phyloP scores from a whole-genome alignment of 2,329 filamentous ascomycete genomes.

The Nigrospora oryzae region DNA sequence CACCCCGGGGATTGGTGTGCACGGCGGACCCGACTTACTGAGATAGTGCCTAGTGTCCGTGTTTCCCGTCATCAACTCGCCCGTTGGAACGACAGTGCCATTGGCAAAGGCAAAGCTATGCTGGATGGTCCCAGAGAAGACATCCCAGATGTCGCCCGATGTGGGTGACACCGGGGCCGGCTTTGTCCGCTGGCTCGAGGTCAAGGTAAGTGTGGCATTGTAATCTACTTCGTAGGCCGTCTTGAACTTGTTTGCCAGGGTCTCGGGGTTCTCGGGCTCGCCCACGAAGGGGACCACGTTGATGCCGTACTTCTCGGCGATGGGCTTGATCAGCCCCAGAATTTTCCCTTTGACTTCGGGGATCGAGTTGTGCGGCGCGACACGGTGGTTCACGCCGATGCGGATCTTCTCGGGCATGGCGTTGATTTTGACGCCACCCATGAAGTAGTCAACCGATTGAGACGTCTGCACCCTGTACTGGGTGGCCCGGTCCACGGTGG shows the following conservation, averaged over 20 bases:
- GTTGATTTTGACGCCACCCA: conserved; percentile 49
- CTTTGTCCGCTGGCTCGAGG: conserved; percentile 20
- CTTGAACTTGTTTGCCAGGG: conserved; percentile 11
- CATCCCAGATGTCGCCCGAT: conserved; percentile 19
- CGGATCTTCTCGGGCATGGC: conserved; percentile 46
- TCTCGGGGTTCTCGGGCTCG: conserved; percentile 19
- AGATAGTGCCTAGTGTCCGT: conserved; percentile 27
- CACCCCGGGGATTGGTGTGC: too few relatives aligned
- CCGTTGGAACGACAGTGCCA: conserved; percentile 24
- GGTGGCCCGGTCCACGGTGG: conserved; percentile 23
- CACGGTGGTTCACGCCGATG: conserved; percentile 46
- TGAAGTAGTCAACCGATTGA: conserved; percentile 45
- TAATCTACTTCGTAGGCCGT: conserved; percentile 28
- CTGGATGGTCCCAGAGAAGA: conserved; percentile 22
- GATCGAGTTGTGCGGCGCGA: conserved; percentile 44
- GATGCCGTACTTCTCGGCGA: conserved; percentile 39
- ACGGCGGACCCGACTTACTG: conserved; percentile 13
- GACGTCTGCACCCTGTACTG: conserved; percentile 49
- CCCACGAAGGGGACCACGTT: conserved; percentile 37
- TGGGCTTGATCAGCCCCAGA: conserved; percentile 31
- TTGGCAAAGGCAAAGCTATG: conserved; percentile 24
- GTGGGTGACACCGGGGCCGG: conserved; percentile 27
- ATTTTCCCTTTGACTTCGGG: conserved; percentile 35
- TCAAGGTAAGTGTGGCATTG: conserved; percentile 28
- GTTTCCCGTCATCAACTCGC: conserved; percentile 27